A percentile compares a stretch with the other conserved stretches of the same genome.
phyloP scores from a whole-genome alignment of 2,329 filamentous ascomycete genomes.

The Dothideomycetes sp. region DNA sequence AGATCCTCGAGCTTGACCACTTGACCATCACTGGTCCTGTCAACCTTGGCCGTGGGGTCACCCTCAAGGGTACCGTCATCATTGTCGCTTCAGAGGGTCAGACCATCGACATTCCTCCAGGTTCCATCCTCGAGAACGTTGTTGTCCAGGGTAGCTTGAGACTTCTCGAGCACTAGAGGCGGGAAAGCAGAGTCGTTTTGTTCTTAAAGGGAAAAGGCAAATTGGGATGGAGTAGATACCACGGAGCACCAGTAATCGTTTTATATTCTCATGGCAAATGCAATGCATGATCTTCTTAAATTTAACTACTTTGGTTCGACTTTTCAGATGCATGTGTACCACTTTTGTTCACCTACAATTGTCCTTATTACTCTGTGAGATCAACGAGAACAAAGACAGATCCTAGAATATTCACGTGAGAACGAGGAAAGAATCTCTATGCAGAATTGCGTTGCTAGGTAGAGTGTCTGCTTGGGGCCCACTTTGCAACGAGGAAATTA shows the following conservation, averaged over 20 bases:
- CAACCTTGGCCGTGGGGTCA: slow-evolving; percentile 91
- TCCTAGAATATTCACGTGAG: no score
- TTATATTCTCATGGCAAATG: slow-evolving; percentile 11
- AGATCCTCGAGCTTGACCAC: slow-evolving; percentile 86
- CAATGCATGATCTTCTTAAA: no score
- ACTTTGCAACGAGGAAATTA: no score
- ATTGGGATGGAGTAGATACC: slow-evolving; percentile 13
- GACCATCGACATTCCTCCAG: slow-evolving; percentile 95
- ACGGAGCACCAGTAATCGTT: slow-evolving; percentile 13
- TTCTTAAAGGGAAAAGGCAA: slow-evolving; percentile 5
- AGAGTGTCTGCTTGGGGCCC: no score
- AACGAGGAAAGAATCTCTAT: no score
- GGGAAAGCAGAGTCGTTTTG: no score
- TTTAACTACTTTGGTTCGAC: no score
- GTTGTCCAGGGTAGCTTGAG: slow-evolving; percentile 94
- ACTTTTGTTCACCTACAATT: no score
- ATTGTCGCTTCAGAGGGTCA: slow-evolving; percentile 96
- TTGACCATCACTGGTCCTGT: slow-evolving; percentile 96
- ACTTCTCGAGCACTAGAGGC: slow-evolving; percentile 55
- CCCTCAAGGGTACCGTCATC: slow-evolving; percentile 95
- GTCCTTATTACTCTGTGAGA: no score
- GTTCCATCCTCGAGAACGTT: slow-evolving; percentile 95
- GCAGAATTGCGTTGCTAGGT: no score
- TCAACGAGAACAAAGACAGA: no score
- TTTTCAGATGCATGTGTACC: no score